Evolutionary conservation across 2,329 filamentous ascomycete genomes (phyloP).

Genomic region (Passalora sequoiae): DNA sequence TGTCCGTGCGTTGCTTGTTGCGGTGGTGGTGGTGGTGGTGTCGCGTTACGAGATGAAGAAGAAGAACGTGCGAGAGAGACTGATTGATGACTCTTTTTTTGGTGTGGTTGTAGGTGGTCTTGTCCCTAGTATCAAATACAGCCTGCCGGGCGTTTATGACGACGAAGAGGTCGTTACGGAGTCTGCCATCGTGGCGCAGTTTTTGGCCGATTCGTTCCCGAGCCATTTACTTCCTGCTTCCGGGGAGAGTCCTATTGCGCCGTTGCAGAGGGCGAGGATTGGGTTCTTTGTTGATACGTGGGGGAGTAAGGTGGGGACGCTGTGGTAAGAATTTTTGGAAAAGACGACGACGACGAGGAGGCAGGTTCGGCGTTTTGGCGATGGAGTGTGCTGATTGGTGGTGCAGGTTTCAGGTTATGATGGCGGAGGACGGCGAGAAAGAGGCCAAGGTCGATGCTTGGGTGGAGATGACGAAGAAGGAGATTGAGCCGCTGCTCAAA

Average conservation of each 20-base stretch:
- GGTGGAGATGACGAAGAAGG: constrained; percentile 57
- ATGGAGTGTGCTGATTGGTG: no score
- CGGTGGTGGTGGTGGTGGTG: constrained; percentile 54
- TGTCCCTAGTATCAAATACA: constrained; percentile 65
- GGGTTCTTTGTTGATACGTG: constrained; percentile 69
- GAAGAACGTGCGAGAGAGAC: no score
- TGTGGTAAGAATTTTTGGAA: background rate
- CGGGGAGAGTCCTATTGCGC: constrained; percentile 42
- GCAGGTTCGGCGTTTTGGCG: no score
- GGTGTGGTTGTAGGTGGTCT: constrained; percentile 73
- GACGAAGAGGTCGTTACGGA: constrained; percentile 63
- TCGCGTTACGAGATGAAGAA: no score
- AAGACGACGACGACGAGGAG: background rate
- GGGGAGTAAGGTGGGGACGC: constrained; percentile 53
- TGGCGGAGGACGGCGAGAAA: constrained; percentile 47
- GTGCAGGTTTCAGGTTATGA: constrained; percentile 40
- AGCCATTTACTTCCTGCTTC: constrained; percentile 60
- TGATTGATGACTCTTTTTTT: no score
- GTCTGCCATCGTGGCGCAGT: constrained; percentile 67
- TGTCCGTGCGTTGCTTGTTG: background rate
- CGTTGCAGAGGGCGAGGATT: constrained; percentile 54
- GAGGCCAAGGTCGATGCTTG: constrained; percentile 47
- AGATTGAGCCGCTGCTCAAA: constrained; percentile 65
- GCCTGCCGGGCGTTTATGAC: constrained; percentile 40
- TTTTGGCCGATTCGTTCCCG: constrained; percentile 64